phyloP scores from a whole-genome alignment of 176 grass and related monocot genomes.

The Dactylis glomerata region DNA sequence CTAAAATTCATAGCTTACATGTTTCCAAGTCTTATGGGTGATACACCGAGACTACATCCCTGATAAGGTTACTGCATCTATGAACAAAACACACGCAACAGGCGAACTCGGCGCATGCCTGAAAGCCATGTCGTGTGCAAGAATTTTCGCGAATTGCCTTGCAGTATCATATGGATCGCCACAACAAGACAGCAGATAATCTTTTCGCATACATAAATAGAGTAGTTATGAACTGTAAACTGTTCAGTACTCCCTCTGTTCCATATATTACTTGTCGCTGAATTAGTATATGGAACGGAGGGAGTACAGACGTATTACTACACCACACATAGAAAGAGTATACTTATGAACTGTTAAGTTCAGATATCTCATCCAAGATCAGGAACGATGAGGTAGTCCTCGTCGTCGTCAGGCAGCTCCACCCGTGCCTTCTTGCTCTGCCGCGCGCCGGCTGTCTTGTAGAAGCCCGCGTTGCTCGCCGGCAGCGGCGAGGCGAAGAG shows the following conservation, averaged over 20 bases:
- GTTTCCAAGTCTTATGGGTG: background rate
- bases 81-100: background rate
- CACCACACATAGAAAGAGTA: background rate
- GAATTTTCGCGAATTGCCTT: background rate
- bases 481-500: conserved; percentile 41
- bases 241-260: too few species aligned
- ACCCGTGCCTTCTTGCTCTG: conserved; percentile 67
- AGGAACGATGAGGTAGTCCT: conserved; percentile 84
- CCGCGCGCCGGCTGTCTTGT: conserved; percentile 39
- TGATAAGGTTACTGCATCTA: background rate
- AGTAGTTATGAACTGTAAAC: too few species aligned
- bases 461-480: conserved; percentile 34
- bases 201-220: background rate
- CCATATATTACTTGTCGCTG: too few species aligned
- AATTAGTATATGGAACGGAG: too few species aligned
- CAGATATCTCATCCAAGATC: conserved; percentile 66
- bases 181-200: background rate
- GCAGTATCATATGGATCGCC: background rate
- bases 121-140: background rate
- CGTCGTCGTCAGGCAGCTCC: conserved; percentile 70
- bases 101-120: background rate
- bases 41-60: background rate
- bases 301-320: background rate
- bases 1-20: background rate
- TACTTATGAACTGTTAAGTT: background rate